These are phyloP conservation scores for Wickerhamia fluorescens DNA, from an alignment of 805 yeast species.

Conservation along the genomic window DNA sequence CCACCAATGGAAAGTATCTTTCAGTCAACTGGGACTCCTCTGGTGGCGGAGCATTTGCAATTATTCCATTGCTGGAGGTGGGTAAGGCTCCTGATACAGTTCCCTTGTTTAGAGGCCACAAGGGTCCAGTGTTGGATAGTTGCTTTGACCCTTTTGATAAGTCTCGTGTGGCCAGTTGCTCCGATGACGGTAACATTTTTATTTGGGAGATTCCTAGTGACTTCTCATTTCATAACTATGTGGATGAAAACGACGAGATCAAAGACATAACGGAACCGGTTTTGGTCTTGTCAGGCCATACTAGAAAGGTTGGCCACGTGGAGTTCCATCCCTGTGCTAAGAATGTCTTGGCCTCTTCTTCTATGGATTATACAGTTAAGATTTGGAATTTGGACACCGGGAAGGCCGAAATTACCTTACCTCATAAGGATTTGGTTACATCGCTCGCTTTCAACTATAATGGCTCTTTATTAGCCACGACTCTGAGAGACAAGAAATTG, in stretches of 20 bases:
- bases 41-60: slow-evolving; percentile 97
- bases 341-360: slow-evolving; percentile 81
- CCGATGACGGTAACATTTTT: slow-evolving; percentile 48
- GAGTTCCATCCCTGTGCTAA: slow-evolving; percentile 83
- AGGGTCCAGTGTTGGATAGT: slow-evolving; percentile 91
- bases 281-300: slow-evolving; percentile 73
- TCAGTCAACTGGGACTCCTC: slow-evolving; percentile 90
- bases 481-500: slow-evolving; percentile 83
- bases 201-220: slow-evolving; percentile 85
- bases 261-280: slow-evolving; percentile 62
- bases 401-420: slow-evolving; percentile 60
- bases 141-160: slow-evolving; percentile 91
- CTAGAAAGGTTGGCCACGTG: slow-evolving; percentile 90
- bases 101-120: slow-evolving; percentile 92
- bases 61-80: slow-evolving; percentile 75
- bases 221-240: slow-evolving; percentile 61
- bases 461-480: slow-evolving; percentile 81
- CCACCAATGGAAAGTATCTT: slow-evolving; percentile 79
- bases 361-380: slow-evolving; percentile 86
- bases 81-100: slow-evolving; percentile 93
- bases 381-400: slow-evolving; percentile 84
- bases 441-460: slow-evolving; percentile 86
- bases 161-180: slow-evolving; percentile 32
- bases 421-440: slow-evolving; percentile 88
- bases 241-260: slow-evolving; percentile 47